A percentile compares a stretch with the other conserved stretches of the same genome.
Evolutionary conservation across 176 grass and related monocot species (phyloP).

Genomic region (Oryza coarctata): DNA sequence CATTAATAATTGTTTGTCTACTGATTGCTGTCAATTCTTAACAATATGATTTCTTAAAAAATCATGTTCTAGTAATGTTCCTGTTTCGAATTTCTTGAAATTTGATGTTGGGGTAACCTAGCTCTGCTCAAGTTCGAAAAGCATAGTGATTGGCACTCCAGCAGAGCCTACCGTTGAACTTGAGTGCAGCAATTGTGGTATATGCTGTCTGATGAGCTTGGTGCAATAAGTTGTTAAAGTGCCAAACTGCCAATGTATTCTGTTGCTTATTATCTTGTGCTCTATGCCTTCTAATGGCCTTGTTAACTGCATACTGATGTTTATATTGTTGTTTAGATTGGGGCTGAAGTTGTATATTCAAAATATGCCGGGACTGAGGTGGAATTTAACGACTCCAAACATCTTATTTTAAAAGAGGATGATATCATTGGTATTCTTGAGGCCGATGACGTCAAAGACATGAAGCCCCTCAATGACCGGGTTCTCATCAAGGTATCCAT

Average conservation of each 20-base stretch:
- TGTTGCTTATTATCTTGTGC: background rate
- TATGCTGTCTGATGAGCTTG: background rate
- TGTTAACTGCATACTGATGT: background rate
- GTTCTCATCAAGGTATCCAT: slow-evolving; percentile 78
- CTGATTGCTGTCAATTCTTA: background rate
- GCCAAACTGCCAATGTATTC: background rate
- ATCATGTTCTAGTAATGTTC: background rate
- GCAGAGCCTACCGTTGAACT: background rate
- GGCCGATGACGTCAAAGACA: slow-evolving; percentile 70
- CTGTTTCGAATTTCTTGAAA: background rate
- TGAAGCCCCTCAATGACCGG: slow-evolving; percentile 74
- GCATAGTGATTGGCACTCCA: background rate
- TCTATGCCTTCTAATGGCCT: background rate
- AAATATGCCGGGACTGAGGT: slow-evolving; percentile 88
- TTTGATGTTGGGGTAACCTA: background rate
- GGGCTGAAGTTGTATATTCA: slow-evolving; percentile 70
- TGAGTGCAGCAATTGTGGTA: background rate
- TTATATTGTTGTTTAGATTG: slow-evolving; percentile 39
- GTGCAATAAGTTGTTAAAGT: background rate
- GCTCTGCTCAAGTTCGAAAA: background rate
- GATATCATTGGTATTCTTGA: slow-evolving; percentile 84
- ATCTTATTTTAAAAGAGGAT: slow-evolving; percentile 91
- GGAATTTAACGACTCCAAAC: slow-evolving; percentile 65
- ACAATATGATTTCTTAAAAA: background rate
- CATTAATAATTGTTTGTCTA: background rate